phyloP scores from a whole-genome alignment of 2,329 filamentous ascomycete species.

The Apiospora marii region DNA sequence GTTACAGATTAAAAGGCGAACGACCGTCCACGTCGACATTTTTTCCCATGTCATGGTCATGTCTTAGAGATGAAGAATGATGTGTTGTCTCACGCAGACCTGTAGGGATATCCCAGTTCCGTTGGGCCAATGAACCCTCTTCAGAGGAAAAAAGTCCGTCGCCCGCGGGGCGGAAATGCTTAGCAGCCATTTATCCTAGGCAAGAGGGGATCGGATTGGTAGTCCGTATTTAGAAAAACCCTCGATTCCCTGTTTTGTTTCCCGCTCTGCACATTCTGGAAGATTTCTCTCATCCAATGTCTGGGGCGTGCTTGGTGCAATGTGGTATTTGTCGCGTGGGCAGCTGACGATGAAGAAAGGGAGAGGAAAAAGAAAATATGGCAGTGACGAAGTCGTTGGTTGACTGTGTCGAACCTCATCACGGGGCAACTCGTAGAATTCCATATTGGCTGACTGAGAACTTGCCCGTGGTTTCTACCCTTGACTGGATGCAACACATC shows the following conservation, averaged over 20 bases:
- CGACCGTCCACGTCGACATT: background rate
- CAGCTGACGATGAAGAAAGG: background rate
- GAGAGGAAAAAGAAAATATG: background rate
- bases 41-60: background rate
- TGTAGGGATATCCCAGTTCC: background rate
- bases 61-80: background rate
- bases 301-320: background rate
- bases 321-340: background rate
- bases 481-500: background rate
- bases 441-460: background rate
- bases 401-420: background rate
- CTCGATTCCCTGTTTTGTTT: background rate
- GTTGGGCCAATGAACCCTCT: background rate
- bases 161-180: background rate
- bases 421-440: background rate
- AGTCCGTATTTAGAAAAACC: background rate
- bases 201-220: background rate
- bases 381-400: background rate
- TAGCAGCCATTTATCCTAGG: background rate
- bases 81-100: background rate
- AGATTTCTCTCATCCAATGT: background rate
- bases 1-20: background rate
- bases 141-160: background rate
- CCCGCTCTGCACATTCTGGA: background rate
- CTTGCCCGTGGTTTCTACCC: background rate